Base-by-base conservation (phyloP, 202 grass and related monocot genomes). In the Schoenoplectus triqueter region DNA sequence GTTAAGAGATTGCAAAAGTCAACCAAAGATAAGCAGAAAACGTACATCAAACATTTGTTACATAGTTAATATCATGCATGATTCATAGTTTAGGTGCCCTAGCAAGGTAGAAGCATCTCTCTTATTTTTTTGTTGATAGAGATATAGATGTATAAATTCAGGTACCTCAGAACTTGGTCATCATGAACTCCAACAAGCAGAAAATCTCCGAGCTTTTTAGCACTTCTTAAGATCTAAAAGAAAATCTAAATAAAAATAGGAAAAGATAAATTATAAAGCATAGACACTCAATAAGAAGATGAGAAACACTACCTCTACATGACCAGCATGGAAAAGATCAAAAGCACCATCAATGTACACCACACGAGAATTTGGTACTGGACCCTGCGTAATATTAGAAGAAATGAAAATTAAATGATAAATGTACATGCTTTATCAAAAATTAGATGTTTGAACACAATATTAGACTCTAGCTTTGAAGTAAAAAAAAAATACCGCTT, bases 241-340 rank as follows among this genome's bases (percentile, higher is more conserved):
- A 61, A 73, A 82, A 2, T 41, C 49, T 67, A 90, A 42, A 61
- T 14, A 86, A 66, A 48, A 83, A 83, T 86, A 65, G 72, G 71
- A 66, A 8, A 47, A 82, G 52, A 20, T 51, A 0, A 77, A 76
- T 21, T 73, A 31, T 20, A 69, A 39, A 76, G 82, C 40, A 47
- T 70, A 59, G 46, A 84, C 18, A 55, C 67, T 45, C 56, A 78
- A 69, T 46, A 62, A 77, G 10, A 86, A 85, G 10, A 44, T 81
- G 78, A 60, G 66, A 60, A 84, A 85, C 11, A 21, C 2, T 87
- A 97, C 94, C 91, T 97, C 94, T 57, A 97, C 94, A 84, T 97
- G 89, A 67, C 94, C 94, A 50, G 94, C 94, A 21, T 97, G 91
- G 85, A 97, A 97, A 92, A 97, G 94, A 76, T 97, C 94, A 87